Evolutionary conservation across 495 filamentous ascomycete genomes (phyloP), one percentile per base, ranked within the genome.

Genomic region (Neurospora sp.): DNA sequence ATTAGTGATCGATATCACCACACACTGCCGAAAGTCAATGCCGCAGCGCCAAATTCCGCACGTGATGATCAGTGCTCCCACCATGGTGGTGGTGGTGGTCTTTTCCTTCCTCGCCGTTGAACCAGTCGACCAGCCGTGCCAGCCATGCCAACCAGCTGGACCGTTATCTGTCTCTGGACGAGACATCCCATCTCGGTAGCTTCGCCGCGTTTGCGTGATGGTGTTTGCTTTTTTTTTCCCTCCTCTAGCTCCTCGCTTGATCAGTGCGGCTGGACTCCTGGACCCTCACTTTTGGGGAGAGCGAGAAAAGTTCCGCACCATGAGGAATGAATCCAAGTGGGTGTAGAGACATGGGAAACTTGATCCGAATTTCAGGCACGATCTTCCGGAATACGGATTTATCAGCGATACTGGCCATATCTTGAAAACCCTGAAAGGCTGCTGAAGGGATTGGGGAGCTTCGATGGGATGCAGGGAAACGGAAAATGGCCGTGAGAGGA

Each of bases 401-500:
- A 65, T 65, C 53, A 59, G 20, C 20, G 5, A 27, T 59, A 14
- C 53, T 65, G 53, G 27, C 53, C 53, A 16, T 65, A 27, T 65
- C 53, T 35, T 4, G 14, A 35, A 65, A 65, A 65, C 12, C 53
- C 14, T 65, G 14, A 35, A 65, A 65, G 53, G 53, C 53, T 31
- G 27, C 10, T 61, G 53, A 6, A 61, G 22, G 38, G 20, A 53
- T 72, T 39, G 69, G 39, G 73, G 69, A 69, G 71, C 44, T 31
- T 12, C 27, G 48, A 74, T 71, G 39, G 73, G 71, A 72, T 71
- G 70, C 65, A 40, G 73, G 73, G 74, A 70, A 75, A 73, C 76
- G 72, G 53, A 35, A 35, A 31, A 7, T 35, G 53, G 53, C 27
- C 53, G 53, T 14, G 53, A 35, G 53, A 9, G 48, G 20, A 35